These are phyloP conservation scores for Pisolithus thermaeus DNA, from an alignment of 1,284 basidiomycete genomes.

Conservation along the genomic window DNA sequence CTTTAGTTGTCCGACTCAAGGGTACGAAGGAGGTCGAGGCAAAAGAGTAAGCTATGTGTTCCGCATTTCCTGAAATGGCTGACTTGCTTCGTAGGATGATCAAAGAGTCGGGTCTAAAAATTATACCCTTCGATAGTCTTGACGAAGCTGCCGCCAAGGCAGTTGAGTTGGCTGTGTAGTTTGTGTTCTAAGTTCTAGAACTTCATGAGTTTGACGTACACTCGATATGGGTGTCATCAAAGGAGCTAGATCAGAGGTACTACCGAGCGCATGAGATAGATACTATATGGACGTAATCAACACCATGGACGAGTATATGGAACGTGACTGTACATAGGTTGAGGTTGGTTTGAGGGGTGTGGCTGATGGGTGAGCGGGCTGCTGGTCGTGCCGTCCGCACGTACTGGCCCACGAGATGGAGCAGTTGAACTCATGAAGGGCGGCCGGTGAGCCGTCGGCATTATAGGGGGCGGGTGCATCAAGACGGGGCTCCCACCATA, in stretches of 20 bases:
- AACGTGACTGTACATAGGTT: constrained; percentile 27
- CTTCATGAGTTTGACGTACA: no score
- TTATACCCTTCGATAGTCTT: constrained; percentile 82
- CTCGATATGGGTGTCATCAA: constrained; percentile 8
- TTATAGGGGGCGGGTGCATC: constrained; percentile 48
- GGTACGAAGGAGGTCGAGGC: constrained; percentile 96
- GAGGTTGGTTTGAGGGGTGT: constrained; percentile 25
- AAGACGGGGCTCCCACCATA: constrained; percentile 64
- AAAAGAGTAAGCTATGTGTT: constrained; percentile 64
- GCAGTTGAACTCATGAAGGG: constrained; percentile 23
- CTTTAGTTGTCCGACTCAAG: constrained; percentile 91
- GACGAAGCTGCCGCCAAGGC: constrained; percentile 85
- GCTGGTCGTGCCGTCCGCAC: constrained; percentile 21
- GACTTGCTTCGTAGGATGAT: constrained; percentile 64
- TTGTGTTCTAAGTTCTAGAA: not conserved
- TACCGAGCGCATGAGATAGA: constrained; percentile 13
- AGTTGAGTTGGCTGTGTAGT: constrained; percentile 58
- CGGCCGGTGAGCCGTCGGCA: constrained; percentile 25
- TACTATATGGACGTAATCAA: constrained; percentile 26
- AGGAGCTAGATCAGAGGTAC: constrained; percentile 31
- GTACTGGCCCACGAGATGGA: constrained; percentile 24
- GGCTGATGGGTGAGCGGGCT: constrained; percentile 25
- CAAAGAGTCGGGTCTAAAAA: constrained; percentile 87
- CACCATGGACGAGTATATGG: constrained; percentile 35
- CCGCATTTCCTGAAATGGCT: not conserved